Percentiles rank a stretch among this genome's conserved stretches.
Conservation (phyloP, 2,329 filamentous ascomycete species). For the Botrytis medusae region DNA sequence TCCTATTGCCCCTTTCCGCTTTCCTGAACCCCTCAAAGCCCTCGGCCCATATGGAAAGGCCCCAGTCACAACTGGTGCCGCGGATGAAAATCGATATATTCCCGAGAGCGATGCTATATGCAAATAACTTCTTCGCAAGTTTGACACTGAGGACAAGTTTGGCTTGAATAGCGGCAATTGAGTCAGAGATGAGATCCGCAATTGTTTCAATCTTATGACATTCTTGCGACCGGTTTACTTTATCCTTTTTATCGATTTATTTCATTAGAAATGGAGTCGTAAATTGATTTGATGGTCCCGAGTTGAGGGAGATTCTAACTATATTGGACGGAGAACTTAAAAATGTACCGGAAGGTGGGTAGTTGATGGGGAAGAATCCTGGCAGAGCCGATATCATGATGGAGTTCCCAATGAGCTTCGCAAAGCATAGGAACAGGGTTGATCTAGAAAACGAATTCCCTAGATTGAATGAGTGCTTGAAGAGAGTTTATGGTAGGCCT, state of each 20-base stretch:
- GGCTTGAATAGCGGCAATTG: constrained; percentile 34
- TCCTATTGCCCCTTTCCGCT: constrained; percentile 46
- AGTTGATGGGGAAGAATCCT: constrained; percentile 35
- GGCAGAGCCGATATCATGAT: constrained; percentile 41
- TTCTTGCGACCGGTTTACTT: constrained; percentile 27
- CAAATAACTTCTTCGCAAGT: constrained; percentile 40
- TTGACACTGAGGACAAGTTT: constrained; percentile 38
- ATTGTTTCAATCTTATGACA: constrained; percentile 30
- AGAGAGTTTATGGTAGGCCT: constrained; percentile 34
- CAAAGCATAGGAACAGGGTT: constrained; percentile 36
- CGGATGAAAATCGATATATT: constrained; percentile 31
- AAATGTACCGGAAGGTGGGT: constrained; percentile 28
- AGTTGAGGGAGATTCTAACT: constrained; percentile 25
- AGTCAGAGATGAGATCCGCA: constrained; percentile 38
- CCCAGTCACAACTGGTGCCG: constrained; percentile 52
- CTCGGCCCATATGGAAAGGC: constrained; percentile 84
- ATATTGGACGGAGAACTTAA: constrained; percentile 31
- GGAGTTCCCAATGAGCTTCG: constrained; percentile 38
- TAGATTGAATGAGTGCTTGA: constrained; percentile 38
- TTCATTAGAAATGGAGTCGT: constrained; percentile 21
- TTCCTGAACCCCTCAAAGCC: constrained; percentile 66
- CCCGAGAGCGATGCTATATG: constrained; percentile 38
- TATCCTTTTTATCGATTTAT: constrained; percentile 33
- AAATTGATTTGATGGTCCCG: constrained; percentile 23
- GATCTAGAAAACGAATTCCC: constrained; percentile 39